Evolutionary conservation across 352 stramenopile species (phyloP), one percentile per base, ranked within the genome.

Genomic region (Pythium aristosporum): DNA sequence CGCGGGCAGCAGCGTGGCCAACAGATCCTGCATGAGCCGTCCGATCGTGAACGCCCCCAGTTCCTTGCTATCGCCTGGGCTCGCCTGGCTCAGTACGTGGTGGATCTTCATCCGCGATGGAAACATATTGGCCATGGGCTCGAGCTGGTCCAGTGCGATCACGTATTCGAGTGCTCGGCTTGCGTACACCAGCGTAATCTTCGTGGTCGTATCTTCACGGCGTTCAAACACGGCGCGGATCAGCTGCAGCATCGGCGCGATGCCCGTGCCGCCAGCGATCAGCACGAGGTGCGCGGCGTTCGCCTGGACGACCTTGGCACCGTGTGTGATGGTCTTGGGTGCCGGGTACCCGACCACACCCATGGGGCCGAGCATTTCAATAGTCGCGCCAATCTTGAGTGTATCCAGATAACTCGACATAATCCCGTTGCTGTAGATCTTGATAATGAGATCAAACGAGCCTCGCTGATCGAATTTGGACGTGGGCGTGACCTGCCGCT

Each of bases 231-330:
- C 70, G 8, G 77, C 77, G 23, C 85, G 82, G 34, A 94, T 77
- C 30, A 96, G 58, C 64, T 94, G 82, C 30, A 96, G 82, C 85
- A 96, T 93, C 0, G 87, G 87, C 10, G 85, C 78, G 59, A 96
- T 91, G 55, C 87, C 87, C 21, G 77, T 92, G 8, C 87, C 87
- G 0, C 78, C 87, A 55, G 87, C 84, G 64, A 96, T 61, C 59
- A 94, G 71, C 39, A 91, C 82, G 32, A 93, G 61, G 48, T 96
- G 82, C n/a, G 59, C 67, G 20, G 81, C 76, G 34, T 61, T 50
- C 39, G 39, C 25, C 36, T 86, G 42, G 43, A 86, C 79, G 2
- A 67, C 53, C 34, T 80, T 79, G 30, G 73, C 72, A 15, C 77
- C 74, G 32, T 76, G 72, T 15, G 75, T 86, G 53, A 92, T 72